phyloP scores from a whole-genome alignment of 345 rosid species.

The Clausena lansium region DNA sequence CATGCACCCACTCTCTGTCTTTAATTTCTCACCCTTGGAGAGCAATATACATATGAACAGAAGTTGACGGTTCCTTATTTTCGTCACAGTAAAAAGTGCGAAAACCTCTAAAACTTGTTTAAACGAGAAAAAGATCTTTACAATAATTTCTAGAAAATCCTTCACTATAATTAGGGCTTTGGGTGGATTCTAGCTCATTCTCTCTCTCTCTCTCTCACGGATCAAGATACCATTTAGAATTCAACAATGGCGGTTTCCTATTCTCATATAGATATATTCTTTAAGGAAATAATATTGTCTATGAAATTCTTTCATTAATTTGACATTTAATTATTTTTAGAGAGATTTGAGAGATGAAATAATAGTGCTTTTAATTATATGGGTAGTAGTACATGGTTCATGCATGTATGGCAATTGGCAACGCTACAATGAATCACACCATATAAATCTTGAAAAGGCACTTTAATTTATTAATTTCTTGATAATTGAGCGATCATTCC shows the following conservation, averaged over 20 bases:
- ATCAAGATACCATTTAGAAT: neutral
- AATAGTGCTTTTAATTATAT: no score
- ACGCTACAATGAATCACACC: slow-evolving; percentile 2
- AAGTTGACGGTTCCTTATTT: slow-evolving; percentile 2
- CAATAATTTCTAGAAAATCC: neutral
- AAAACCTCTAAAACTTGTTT: neutral
- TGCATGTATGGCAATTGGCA: neutral
- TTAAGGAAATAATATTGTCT: neutral
- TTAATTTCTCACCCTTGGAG: neutral
- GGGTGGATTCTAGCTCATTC: neutral
- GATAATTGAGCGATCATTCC: neutral
- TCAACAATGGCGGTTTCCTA: slow-evolving; percentile 3
- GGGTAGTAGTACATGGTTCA: neutral
- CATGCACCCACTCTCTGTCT: slow-evolving; percentile 2
- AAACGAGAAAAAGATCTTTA: neutral
- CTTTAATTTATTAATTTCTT: neutral
- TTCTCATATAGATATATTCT: neutral
- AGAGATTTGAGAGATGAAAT: neutral
- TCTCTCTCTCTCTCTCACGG: slow-evolving; percentile 5
- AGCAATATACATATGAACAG: neutral
- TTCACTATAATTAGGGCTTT: neutral
- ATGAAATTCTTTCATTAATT: neutral
- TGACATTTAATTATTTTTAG: neutral
- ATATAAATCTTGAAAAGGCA: slow-evolving; percentile 2
- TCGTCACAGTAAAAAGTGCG: neutral